phyloP scores from a whole-genome alignment of 371 early-diverging fungal species.

The Mortierella sp. region DNA sequence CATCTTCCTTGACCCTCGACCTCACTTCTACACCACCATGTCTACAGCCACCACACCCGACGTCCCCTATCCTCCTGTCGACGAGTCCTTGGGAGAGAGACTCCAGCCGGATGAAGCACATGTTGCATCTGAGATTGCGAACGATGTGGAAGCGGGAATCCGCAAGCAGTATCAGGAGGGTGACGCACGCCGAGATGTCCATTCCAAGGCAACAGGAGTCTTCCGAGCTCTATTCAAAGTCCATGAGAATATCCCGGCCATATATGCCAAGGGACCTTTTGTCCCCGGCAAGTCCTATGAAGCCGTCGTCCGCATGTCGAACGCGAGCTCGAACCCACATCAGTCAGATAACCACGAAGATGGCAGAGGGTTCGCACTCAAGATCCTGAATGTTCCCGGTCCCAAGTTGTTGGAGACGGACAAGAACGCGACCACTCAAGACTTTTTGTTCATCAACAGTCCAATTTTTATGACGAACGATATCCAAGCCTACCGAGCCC shows the following conservation, averaged over 20 bases:
- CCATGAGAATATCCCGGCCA: constrained; percentile 28
- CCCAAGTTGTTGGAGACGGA: constrained; percentile 38
- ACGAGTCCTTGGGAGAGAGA: constrained; percentile 33
- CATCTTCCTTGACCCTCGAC: background rate
- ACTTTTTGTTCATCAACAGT: constrained; percentile 39
- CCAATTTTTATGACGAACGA: constrained; percentile 40
- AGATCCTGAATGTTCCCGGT: constrained; percentile 32
- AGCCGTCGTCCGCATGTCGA: constrained; percentile 31
- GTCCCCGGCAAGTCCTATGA: constrained; percentile 45
- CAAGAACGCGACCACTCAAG: constrained; percentile 38
- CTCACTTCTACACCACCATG: constrained; percentile 14
- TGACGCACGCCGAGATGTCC: constrained; percentile 33
- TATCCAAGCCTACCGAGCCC: constrained; percentile 14
- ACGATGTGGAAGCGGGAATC: constrained; percentile 24
- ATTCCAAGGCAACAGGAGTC: constrained; percentile 37
- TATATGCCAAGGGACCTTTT: constrained; percentile 36
- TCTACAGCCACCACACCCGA: constrained; percentile 17
- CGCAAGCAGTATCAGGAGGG: constrained; percentile 17
- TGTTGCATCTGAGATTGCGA: constrained; percentile 17
- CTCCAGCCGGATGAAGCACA: constrained; percentile 38
- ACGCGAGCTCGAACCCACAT: constrained; percentile 20
- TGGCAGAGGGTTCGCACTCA: constrained; percentile 40
- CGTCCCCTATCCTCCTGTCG: constrained; percentile 33
- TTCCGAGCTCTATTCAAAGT: constrained; percentile 34
- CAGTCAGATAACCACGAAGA: constrained; percentile 15